phyloP scores from a whole-genome alignment of 2,329 filamentous ascomycete species.

The Botrytis byssoidea region DNA sequence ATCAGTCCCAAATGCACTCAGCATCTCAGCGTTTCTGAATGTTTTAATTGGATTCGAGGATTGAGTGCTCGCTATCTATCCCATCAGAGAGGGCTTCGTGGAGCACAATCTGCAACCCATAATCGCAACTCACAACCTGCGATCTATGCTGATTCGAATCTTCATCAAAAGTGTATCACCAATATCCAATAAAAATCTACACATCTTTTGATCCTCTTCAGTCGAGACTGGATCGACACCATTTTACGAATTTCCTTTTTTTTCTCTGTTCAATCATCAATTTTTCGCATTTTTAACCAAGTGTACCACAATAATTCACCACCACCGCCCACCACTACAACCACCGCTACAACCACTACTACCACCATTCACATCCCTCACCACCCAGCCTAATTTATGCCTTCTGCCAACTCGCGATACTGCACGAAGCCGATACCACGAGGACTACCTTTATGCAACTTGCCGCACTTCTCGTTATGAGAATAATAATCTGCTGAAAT shows the following conservation, averaged over 20 bases:
- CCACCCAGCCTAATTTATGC: not conserved
- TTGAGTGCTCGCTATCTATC: not conserved
- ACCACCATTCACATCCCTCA: not conserved
- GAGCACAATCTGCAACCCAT: not conserved
- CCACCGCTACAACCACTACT: not conserved
- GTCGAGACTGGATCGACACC: slow-evolving; percentile 7
- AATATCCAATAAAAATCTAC: slow-evolving; percentile 1
- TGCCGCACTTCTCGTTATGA: slow-evolving; percentile 13
- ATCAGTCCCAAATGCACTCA: not conserved
- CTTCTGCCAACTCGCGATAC: slow-evolving; percentile 18
- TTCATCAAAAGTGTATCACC: not conserved
- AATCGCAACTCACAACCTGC: not conserved
- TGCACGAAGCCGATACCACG: slow-evolving; percentile 18
- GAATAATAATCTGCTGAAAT: slow-evolving; percentile 2
- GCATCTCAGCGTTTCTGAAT: not conserved
- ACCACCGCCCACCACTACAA: not conserved
- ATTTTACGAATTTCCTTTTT: slow-evolving; percentile 19
- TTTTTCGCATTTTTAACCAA: not conserved
- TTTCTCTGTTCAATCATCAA: not conserved
- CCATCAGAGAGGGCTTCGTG: not conserved
- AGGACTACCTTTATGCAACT: slow-evolving; percentile 15
- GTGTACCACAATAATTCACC: slow-evolving; percentile 5
- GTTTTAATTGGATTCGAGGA: not conserved
- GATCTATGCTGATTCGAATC: not conserved
- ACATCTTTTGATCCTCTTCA: not conserved